Percentiles rank a stretch among this genome's conserved stretches.
Evolutionary conservation across 2,329 filamentous ascomycete species (phyloP).

Genomic region (Xylariales sp.): DNA sequence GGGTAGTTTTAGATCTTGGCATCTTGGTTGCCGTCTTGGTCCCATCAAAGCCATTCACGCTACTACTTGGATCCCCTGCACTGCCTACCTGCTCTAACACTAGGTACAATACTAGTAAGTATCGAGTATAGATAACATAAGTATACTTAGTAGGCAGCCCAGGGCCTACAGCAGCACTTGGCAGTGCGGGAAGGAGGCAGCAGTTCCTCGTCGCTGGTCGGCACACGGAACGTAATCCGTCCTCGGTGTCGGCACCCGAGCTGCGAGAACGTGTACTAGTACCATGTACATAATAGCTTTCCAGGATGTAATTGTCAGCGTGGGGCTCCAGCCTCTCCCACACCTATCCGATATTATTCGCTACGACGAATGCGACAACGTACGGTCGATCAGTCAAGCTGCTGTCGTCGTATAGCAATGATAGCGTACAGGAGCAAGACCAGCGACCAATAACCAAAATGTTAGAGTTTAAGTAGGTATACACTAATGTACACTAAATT

Average conservation of each 20-base stretch:
- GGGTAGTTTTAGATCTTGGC: not conserved
- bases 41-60: not conserved
- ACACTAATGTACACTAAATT: too few species aligned
- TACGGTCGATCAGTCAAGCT: conserved; percentile 2
- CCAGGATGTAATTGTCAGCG: conserved; percentile 22
- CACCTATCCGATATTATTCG: too few species aligned
- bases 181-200: not conserved
- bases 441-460: too few species aligned
- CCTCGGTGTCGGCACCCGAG: conserved; percentile 22
- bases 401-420: too few species aligned
- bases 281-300: not conserved
- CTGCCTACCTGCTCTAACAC: too few species aligned
- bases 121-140: too few species aligned
- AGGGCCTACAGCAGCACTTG: not conserved
- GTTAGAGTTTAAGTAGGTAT: too few species aligned
- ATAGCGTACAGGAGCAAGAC: too few species aligned
- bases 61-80: too few species aligned
- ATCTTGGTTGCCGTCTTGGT: conserved; percentile 6
- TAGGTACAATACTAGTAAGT: too few species aligned
- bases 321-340: conserved; percentile 2
- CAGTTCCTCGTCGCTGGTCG: conserved; percentile 4
- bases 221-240: conserved; percentile 1
- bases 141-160: not conserved
- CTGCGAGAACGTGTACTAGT: not conserved
- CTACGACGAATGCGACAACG: not conserved